Percentiles rank a stretch among this genome's conserved stretches.
Conservation (phyloP, 352 stramenopile genomes). For the Nannochloropsis limnetica region DNA sequence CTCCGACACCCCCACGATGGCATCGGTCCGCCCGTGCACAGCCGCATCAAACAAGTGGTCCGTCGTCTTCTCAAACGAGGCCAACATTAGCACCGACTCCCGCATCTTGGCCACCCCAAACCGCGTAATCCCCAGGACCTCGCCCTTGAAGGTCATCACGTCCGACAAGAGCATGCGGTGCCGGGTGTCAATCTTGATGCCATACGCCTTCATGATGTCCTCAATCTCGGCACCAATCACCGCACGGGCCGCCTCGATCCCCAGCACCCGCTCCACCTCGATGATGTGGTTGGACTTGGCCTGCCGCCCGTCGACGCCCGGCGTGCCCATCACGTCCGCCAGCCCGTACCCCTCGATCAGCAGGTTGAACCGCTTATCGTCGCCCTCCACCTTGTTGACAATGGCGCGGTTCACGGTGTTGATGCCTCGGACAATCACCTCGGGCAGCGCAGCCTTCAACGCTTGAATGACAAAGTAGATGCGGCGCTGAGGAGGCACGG, state of each 20-base stretch:
- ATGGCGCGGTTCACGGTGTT: conserved; percentile 91
- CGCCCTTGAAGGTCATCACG: conserved; percentile 98
- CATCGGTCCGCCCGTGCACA: conserved; percentile 89
- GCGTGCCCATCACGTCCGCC: conserved; percentile 91
- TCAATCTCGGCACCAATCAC: conserved; percentile 94
- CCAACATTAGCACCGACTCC: conserved; percentile 97
- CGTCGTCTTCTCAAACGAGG: conserved; percentile 95
- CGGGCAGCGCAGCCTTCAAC: conserved; percentile 83
- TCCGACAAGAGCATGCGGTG: conserved; percentile 98
- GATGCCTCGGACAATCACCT: conserved; percentile 96
- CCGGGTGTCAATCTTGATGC: conserved; percentile 95
- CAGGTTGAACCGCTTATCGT: conserved; percentile 74
- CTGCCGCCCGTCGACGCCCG: conserved; percentile 84
- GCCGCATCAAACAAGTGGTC: conserved; percentile 99
- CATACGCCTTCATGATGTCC: conserved; percentile 98
- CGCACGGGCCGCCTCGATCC: conserved; percentile 93
- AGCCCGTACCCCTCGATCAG: conserved; percentile 97
- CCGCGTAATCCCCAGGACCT: conserved; percentile 77
- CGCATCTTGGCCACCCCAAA: conserved; percentile 99
- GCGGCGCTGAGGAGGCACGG: conserved; percentile 43
- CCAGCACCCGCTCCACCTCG: conserved; percentile 86
- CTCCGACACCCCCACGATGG: conserved; percentile 90
- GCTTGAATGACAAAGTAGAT: conserved; percentile 85
- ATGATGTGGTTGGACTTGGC: conserved; percentile 98
- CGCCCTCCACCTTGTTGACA: conserved; percentile 74